phyloP scores from a whole-genome alignment of 768 basidiomycete genomes.

The Termitomyces sp. region DNA sequence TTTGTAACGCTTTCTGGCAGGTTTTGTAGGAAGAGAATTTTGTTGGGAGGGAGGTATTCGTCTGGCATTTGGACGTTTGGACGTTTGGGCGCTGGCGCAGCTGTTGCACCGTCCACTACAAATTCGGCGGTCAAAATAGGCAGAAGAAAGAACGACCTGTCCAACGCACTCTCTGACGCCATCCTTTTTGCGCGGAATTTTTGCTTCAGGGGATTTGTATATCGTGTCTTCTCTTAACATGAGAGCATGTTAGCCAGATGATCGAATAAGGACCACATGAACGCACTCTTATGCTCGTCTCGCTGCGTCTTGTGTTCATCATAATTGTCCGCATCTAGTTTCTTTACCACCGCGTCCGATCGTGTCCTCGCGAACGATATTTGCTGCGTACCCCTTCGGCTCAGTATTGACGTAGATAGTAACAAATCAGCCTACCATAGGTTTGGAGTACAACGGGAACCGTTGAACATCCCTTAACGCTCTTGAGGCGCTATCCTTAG shows the following conservation, averaged over 20 bases:
- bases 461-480: conserved; percentile 91
- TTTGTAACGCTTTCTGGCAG: conserved; percentile 91
- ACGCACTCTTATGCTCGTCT: conserved; percentile 82
- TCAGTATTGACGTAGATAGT: conserved; percentile 7
- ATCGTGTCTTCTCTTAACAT: conserved; percentile 61
- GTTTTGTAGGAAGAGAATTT: conserved; percentile 97
- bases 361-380: conserved; percentile 88
- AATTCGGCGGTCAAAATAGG: conserved; percentile 13
- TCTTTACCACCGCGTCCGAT: conserved; percentile 88
- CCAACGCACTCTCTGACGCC: conserved; percentile 70
- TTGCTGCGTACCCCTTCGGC: conserved; percentile 56
- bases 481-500: conserved; percentile 77
- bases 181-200: conserved; percentile 81
- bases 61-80: conserved; percentile 97
- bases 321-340: conserved; percentile 59
- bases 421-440: conserved; percentile 69
- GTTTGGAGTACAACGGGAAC: conserved; percentile 95
- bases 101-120: conserved; percentile 67
- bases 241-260: conserved; percentile 7
- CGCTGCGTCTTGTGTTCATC: conserved; percentile 76
- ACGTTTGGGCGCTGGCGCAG: conserved; percentile 67
- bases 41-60: conserved; percentile 99
- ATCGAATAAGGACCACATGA: conserved; percentile 6
- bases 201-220: conserved; percentile 86
- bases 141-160: conserved; percentile 7